Evolutionary conservation across 805 yeast species (phyloP).

Genomic region (Sungouiella thailandica): DNA sequence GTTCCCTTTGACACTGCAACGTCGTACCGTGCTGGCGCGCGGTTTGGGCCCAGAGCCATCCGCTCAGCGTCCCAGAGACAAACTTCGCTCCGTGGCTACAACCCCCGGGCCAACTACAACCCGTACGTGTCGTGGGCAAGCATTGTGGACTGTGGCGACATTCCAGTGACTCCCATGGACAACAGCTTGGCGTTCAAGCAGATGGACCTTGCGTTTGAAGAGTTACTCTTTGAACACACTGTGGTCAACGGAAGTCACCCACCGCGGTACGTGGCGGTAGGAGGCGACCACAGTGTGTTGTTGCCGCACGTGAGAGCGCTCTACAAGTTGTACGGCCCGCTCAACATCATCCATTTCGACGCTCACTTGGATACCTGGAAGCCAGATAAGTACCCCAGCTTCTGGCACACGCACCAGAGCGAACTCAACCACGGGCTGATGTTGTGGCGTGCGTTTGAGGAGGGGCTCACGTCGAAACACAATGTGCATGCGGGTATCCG

Average conservation of each 20-base stretch:
- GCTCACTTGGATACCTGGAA: constrained; percentile 84
- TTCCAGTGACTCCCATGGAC: constrained; percentile 58
- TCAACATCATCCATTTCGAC: constrained; percentile 76
- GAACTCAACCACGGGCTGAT: constrained; percentile 80
- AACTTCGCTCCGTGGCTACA: constrained; percentile 62
- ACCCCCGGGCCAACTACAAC: constrained; percentile 54
- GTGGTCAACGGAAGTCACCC: constrained; percentile 13
- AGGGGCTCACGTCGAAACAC: constrained; percentile 54
- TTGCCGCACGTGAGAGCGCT: constrained; percentile 69
- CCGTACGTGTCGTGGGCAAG: constrained; percentile 49
- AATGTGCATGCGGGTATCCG: constrained; percentile 76
- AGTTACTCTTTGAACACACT: constrained; percentile 44
- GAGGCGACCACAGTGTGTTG: constrained; percentile 80
- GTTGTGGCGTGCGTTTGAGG: constrained; percentile 76
- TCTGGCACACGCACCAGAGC: constrained; percentile 52
- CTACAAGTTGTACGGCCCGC: constrained; percentile 54
- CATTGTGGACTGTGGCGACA: constrained; percentile 52
- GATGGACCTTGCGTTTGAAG: constrained; percentile 50
- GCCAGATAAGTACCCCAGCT: constrained; percentile 64
- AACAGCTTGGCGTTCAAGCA: constrained; percentile 48
- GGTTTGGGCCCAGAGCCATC: constrained; percentile 77
- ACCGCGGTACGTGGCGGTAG: constrained; percentile 67
- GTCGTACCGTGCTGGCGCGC: constrained; percentile 73
- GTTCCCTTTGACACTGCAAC: constrained; percentile 84
- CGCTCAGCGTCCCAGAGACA: constrained; percentile 70